A percentile compares a stretch with the other conserved stretches of the same genome.
phyloP scores from a whole-genome alignment of 345 rosid genomes.

The Brassica cretica region DNA sequence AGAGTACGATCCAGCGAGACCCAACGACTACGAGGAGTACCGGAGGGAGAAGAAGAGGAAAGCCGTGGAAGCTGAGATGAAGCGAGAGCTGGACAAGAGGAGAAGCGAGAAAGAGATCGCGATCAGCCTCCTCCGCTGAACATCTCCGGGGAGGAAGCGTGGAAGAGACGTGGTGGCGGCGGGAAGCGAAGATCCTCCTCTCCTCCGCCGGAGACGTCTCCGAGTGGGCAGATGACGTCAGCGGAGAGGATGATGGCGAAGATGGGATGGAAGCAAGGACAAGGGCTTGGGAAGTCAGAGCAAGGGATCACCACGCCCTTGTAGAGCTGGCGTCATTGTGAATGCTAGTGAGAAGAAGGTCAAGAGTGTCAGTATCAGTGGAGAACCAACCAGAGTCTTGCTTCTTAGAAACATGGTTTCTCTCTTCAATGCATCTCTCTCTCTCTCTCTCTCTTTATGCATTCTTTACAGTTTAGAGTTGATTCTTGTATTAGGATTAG shows the following conservation, averaged over 20 bases:
- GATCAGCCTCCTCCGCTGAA: conserved; percentile 43
- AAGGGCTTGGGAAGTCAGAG: conserved; percentile 90
- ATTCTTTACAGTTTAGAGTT: neutral
- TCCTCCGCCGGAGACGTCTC: conserved; percentile 41
- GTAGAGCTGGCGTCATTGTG: conserved; percentile 97
- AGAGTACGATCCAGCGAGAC: conserved; percentile 95
- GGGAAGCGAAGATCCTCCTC: conserved; percentile 45
- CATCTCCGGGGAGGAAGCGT: conserved; percentile 96
- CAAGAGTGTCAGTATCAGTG: conserved; percentile 81
- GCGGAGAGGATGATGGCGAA: conserved; percentile 99
- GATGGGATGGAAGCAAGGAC: conserved; percentile 99
- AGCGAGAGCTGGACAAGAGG: conserved; percentile 61
- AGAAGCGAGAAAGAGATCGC: conserved; percentile 51
- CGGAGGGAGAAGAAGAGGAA: neutral
- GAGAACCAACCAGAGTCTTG: conserved; percentile 82
- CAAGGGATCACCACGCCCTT: conserved; percentile 97
- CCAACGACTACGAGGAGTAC: conserved; percentile 76
- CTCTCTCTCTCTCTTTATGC: conserved; percentile 3
- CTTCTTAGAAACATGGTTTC: conserved; percentile 92
- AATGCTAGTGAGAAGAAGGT: conserved; percentile 93
- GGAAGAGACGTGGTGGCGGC: conserved; percentile 72
- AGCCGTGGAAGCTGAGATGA: neutral
- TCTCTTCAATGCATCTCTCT: neutral
- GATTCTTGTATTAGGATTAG: neutral
- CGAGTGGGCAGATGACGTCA: conserved; percentile 92